phyloP scores from a whole-genome alignment of 306 rosid species.

The Pueraria montana region DNA sequence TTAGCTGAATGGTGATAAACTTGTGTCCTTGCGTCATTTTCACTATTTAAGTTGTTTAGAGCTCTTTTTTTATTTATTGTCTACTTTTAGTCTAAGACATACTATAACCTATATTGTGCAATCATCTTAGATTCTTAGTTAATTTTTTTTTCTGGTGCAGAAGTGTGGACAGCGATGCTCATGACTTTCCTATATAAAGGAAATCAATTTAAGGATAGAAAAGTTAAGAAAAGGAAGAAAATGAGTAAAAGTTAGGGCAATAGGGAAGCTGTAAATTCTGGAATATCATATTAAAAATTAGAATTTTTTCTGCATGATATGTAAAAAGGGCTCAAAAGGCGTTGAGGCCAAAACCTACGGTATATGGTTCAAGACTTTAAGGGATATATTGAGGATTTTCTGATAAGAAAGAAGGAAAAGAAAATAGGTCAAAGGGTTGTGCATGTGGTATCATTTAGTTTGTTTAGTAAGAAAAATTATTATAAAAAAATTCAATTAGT shows the following conservation, averaged over 20 bases:
- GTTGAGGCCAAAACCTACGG: too few species aligned
- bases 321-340: too few species aligned
- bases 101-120: constrained; percentile 40
- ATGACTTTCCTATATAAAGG: constrained; percentile 51
- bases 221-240: constrained; percentile 68
- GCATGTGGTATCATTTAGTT: too few species aligned
- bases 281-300: too few species aligned
- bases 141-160: constrained; percentile 49
- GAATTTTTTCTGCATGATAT: too few species aligned
- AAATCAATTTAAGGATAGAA: constrained; percentile 56
- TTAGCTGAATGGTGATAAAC: neutral
- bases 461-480: too few species aligned
- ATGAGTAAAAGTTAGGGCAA: constrained; percentile 60
- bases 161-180: constrained; percentile 40
- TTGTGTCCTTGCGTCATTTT: constrained; percentile 14
- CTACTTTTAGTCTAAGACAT: neutral
- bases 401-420: too few species aligned
- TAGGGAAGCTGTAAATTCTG: constrained; percentile 49
- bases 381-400: too few species aligned
- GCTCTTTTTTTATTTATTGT: constrained; percentile 2
- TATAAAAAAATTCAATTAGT: too few species aligned
- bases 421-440: too few species aligned
- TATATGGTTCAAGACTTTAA: too few species aligned
- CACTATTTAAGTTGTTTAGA: constrained; percentile 12
- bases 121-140: constrained; percentile 17